These are phyloP conservation scores for Xylaria bambusicola DNA, from an alignment of 495 filamentous ascomycete species.

Conservation along the genomic window DNA sequence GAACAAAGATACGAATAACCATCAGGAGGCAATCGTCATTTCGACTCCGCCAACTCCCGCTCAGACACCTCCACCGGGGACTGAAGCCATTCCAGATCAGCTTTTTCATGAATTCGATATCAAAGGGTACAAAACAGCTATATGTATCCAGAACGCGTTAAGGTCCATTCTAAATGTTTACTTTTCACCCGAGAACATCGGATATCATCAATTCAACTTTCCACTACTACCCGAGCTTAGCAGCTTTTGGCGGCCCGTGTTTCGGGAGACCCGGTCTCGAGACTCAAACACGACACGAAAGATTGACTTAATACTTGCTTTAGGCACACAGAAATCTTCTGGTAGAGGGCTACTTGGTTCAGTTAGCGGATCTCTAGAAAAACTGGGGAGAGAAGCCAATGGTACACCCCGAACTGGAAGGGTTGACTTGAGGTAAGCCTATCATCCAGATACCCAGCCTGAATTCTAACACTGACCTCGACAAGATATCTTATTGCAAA, in stretches of 20 bases:
- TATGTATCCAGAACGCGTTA: conserved; percentile 45
- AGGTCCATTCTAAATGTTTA: conserved; percentile 40
- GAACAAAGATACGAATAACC: conserved; percentile 8
- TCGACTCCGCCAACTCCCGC: conserved; percentile 31
- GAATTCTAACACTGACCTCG: conserved; percentile 9
- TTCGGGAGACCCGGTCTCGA: conserved; percentile 31
- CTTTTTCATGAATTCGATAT: conserved; percentile 39
- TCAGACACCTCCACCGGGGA: conserved; percentile 22
- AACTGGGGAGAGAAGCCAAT: conserved; percentile 39
- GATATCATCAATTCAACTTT: conserved; percentile 40
- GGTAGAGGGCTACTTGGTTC: conserved; percentile 36
- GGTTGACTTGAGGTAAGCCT: conserved; percentile 44
- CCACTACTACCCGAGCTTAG: conserved; percentile 38
- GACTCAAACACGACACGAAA: conserved; percentile 27
- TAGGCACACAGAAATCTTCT: conserved; percentile 44
- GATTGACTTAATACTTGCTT: conserved; percentile 47
- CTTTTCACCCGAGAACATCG: conserved; percentile 37
- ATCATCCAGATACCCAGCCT: not conserved
- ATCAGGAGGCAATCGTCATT: conserved; percentile 5
- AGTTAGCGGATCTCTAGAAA: conserved; percentile 42
- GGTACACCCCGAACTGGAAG: conserved; percentile 42
- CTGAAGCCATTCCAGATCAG: conserved; percentile 12
- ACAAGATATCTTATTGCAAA: conserved; percentile 48
- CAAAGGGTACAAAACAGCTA: conserved; percentile 38
- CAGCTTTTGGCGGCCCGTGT: conserved; percentile 44